Evolutionary conservation across 441 rosid genomes (phyloP), one percentile per base, ranked within the genome.

Genomic region (Codiaeum variegatum): DNA sequence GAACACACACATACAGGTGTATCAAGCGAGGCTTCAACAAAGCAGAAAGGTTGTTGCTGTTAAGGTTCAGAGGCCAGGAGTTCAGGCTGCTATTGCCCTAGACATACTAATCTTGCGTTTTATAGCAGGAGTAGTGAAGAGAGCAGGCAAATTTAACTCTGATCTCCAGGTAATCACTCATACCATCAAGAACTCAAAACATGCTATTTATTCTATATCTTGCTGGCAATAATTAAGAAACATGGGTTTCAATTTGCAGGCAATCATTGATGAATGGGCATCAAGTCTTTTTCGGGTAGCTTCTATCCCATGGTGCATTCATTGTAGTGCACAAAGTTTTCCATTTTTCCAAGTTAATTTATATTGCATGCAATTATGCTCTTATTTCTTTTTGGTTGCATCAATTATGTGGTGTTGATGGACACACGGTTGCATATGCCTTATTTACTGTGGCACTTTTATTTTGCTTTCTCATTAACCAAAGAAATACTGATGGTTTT

Each of bases 261-360:
- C 95, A 59, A 86, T 94, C 79, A 85, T 89, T 85, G 97, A 94
- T 75, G 97, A 94, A 74, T 94, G 97, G 98, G 98, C 97, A 47
- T 89, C 92, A 10, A 94, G 97, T 77, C 93, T 94, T 70, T 92
- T 94, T 71, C 91, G 86, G 95, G 97, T 94, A 88, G 67, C 73
- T 68, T 68, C 16, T 36, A 69, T 77, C 62, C 79, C 70, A 68
- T 71, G 70, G 7, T 59, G 69, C 42, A 71, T 46, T 72, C 21
- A 38, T 36, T 71, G 18, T 44, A 51, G 42, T 32, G 55, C 28
- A 70, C 66, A 55, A 11, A 10, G 7, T 42, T 72, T 36, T 40
- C 11, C 13, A 32, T 32, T 36, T n/a, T 44, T 28, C 12, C 13
- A 13, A 18, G 3, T 44, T 42, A 38, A 31, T 52, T 31, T 36